Evolutionary conservation across 805 yeast genomes (phyloP).

Genomic region (Candida nemodendra): DNA sequence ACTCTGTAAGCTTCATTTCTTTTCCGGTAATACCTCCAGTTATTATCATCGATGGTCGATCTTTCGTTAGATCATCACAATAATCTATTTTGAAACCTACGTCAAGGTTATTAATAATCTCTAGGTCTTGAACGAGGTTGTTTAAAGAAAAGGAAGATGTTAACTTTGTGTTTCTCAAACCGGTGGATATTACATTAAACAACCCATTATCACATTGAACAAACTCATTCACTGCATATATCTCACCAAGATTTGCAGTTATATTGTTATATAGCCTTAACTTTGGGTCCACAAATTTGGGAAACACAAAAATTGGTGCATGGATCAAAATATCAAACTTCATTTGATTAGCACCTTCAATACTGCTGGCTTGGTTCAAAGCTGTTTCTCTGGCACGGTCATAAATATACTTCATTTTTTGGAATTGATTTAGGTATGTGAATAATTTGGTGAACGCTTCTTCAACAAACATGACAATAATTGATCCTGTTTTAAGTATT

Average conservation of each 20-base stretch:
- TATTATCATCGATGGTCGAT: constrained; percentile 49
- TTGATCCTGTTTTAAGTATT: constrained; percentile 70
- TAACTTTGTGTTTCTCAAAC: constrained; percentile 71
- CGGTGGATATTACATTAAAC: constrained; percentile 61
- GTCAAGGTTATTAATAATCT: constrained; percentile 66
- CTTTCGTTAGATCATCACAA: constrained; percentile 38
- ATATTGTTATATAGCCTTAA: constrained; percentile 53
- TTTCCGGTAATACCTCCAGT: constrained; percentile 62
- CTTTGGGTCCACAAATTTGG: constrained; percentile 48
- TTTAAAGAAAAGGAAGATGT: constrained; percentile 56
- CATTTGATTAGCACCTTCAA: constrained; percentile 57
- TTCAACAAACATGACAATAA: constrained; percentile 76
- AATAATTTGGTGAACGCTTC: constrained; percentile 70
- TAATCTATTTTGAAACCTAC: constrained; percentile 59
- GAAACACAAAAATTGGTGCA: constrained; percentile 85
- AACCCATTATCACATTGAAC: constrained; percentile 26
- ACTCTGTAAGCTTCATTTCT: constrained; percentile 65
- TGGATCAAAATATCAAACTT: constrained; percentile 68
- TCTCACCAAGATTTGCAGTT: constrained; percentile 78
- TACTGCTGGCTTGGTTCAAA: constrained; percentile 66
- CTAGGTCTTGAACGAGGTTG: constrained; percentile 48
- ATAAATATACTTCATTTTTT: constrained; percentile 82
- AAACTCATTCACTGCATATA: constrained; percentile 67
- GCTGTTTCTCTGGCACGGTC: constrained; percentile 90
- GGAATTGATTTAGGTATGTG: constrained; percentile 68